These are phyloP conservation scores for Entomortierella beljakovae DNA, from an alignment of 192 early-diverging fungal species.

Conservation along the genomic window DNA sequence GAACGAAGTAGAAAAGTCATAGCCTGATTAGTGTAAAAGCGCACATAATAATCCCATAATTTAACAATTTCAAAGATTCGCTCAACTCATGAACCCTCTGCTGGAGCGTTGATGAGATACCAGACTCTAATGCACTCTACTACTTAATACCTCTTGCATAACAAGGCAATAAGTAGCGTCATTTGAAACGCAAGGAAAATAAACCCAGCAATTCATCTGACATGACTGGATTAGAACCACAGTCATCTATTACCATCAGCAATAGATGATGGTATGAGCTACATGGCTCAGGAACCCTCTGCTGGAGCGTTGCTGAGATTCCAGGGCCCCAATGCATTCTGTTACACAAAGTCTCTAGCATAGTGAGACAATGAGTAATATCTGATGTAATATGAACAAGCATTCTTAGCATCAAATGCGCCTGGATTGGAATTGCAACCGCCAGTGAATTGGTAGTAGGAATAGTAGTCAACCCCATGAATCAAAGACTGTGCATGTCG, in stretches of 20 bases:
- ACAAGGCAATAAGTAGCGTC: constrained; percentile 28
- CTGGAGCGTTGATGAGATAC: constrained; percentile 36
- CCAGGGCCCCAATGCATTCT: constrained; percentile 47
- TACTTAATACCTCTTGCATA: constrained; percentile 37
- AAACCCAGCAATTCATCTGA: constrained; percentile 28
- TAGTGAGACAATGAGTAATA: constrained; percentile 30
- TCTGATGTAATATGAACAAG: constrained; percentile 20
- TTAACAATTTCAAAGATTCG: no score
- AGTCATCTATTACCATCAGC: constrained; percentile 10
- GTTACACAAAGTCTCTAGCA: constrained; percentile 38
- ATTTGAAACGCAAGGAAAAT: constrained; percentile 15
- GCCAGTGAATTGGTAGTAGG: constrained; percentile 6
- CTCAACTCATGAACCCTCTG: constrained; percentile 39
- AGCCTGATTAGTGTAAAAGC: no score
- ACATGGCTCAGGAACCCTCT: constrained; percentile 28
- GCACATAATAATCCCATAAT: no score
- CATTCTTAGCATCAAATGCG: constrained; percentile 23
- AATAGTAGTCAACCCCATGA: constrained; percentile 32
- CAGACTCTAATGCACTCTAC: constrained; percentile 44
- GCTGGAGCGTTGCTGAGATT: constrained; percentile 40
- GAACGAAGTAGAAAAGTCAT: no score
- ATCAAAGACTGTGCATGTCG: no score
- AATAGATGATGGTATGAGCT: constrained; percentile 20
- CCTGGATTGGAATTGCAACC: constrained; percentile 31
- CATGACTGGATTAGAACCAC: constrained; percentile 30